A percentile compares a stretch with the other conserved stretches of the same genome.
Evolutionary conservation across 2,329 filamentous ascomycete species (phyloP).

Genomic region (Amylocarpus encephaloides): DNA sequence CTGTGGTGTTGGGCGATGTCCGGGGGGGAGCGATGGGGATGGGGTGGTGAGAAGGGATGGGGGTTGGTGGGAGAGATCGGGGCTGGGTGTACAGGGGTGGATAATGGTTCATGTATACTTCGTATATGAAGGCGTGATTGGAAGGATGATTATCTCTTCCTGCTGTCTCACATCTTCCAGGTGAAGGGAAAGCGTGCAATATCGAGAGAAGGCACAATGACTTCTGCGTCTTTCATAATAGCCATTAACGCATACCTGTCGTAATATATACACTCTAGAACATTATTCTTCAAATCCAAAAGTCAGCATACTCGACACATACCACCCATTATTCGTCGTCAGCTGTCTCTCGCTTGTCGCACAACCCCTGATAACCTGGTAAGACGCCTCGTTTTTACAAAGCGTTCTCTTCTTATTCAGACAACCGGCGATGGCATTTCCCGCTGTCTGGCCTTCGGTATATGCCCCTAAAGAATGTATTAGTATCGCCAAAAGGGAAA

Average conservation of each 20-base stretch:
- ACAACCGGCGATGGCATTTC: slow-evolving; percentile 37
- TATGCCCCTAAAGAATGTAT: slow-evolving; percentile 35
- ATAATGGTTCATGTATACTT: no score
- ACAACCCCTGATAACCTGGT: slow-evolving; percentile 11
- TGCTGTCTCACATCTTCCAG: no score
- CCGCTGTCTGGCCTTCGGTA: slow-evolving; percentile 48
- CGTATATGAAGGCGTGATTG: no score
- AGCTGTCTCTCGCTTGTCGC: slow-evolving; percentile 8
- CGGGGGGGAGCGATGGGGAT: slow-evolving; percentile 2
- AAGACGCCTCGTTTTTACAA: slow-evolving; percentile 8
- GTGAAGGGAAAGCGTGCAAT: no score
- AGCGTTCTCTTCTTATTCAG: slow-evolving; percentile 23
- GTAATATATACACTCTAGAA: not conserved
- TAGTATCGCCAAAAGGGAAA: not conserved
- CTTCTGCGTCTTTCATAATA: no score
- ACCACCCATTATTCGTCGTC: slow-evolving; percentile 13
- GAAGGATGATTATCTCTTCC: no score
- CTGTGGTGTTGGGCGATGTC: slow-evolving; percentile 17
- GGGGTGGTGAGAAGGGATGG: no score
- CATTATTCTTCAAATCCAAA: slow-evolving; percentile 8
- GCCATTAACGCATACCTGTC: no score
- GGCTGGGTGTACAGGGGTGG: no score
- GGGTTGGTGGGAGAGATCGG: no score
- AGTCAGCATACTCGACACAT: slow-evolving; percentile 12
- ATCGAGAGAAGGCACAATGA: no score